phyloP scores from a whole-genome alignment of 2,329 filamentous ascomycete genomes.

The Chaetomium olivaceum region DNA sequence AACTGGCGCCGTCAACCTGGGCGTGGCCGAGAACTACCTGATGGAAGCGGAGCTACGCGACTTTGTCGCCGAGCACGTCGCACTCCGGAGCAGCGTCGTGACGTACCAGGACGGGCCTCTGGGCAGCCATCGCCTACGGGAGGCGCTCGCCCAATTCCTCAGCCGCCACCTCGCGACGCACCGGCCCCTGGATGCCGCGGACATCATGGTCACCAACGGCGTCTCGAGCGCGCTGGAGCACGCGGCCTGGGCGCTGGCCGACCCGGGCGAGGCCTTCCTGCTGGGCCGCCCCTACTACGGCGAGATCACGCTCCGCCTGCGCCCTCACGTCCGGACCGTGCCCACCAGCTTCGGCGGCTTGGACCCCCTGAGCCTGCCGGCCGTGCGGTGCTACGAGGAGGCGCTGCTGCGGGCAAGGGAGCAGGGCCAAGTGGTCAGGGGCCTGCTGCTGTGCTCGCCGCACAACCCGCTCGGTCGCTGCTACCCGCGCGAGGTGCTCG shows the following conservation, averaged over 20 bases:
- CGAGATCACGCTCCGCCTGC: conserved; percentile 1
- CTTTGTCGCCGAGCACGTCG: background rate
- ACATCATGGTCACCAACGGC: conserved; percentile 2
- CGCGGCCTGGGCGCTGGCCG: background rate
- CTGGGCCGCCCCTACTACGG: background rate
- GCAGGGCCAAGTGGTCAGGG: conserved; percentile 1
- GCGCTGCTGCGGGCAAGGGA: background rate
- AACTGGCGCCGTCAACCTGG: conserved; percentile 1
- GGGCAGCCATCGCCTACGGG: background rate
- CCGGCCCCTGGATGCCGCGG: background rate
- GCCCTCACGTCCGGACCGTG: background rate
- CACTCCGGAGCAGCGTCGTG: too few species aligned
- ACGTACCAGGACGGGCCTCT: too few species aligned
- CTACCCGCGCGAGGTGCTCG: background rate
- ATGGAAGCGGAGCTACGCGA: background rate
- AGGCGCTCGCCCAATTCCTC: background rate
- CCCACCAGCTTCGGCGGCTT: background rate
- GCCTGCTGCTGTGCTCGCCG: background rate
- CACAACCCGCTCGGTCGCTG: background rate
- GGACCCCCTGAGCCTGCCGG: background rate
- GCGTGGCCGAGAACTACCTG: background rate
- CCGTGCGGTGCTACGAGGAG: background rate
- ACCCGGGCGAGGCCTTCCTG: conserved; percentile 1
- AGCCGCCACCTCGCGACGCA: conserved; percentile 1
- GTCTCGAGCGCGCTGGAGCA: conserved; percentile 1